These are phyloP conservation scores for Amphibolis antarctica DNA, from an alignment of 106 monocot species.

Conservation along the genomic window DNA sequence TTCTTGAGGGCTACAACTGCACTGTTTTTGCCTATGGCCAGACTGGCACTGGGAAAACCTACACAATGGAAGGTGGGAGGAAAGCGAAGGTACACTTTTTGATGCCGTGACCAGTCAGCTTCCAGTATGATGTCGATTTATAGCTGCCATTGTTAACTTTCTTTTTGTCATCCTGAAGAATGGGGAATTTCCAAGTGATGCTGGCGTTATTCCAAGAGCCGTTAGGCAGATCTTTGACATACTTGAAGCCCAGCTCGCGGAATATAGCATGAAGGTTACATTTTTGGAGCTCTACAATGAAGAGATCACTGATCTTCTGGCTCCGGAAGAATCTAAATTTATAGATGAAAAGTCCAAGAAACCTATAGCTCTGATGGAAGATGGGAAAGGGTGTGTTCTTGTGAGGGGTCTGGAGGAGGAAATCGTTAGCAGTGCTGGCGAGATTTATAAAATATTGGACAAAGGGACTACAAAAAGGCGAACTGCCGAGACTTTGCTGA, in stretches of 20 bases:
- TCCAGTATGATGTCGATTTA: neutral
- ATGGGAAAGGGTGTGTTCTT: conserved; percentile 84
- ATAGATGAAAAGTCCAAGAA: conserved; percentile 68
- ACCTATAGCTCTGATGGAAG: conserved; percentile 88
- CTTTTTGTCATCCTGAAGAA: conserved; percentile 30
- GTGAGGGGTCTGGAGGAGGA: conserved; percentile 89
- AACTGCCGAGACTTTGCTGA: conserved; percentile 76
- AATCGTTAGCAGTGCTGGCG: conserved; percentile 58
- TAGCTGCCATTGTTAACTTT: neutral
- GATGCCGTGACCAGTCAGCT: too few relatives aligned
- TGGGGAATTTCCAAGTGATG: conserved; percentile 88
- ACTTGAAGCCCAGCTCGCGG: conserved; percentile 73
- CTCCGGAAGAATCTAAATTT: conserved; percentile 72
- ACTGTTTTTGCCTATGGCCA: conserved; percentile 97
- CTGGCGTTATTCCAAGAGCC: conserved; percentile 88
- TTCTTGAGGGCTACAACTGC: conserved; percentile 97
- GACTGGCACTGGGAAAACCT: conserved; percentile 95
- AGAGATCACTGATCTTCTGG: conserved; percentile 87
- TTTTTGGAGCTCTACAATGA: conserved; percentile 96
- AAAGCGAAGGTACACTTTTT: conserved; percentile 50
- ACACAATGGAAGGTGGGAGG: conserved; percentile 95
- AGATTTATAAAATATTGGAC: conserved; percentile 84
- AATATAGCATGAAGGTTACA: conserved; percentile 95
- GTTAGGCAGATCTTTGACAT: conserved; percentile 78
- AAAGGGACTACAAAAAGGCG: conserved; percentile 67